Conservation (phyloP, 208 protist species). For the Crithidia fasciculata region DNA sequence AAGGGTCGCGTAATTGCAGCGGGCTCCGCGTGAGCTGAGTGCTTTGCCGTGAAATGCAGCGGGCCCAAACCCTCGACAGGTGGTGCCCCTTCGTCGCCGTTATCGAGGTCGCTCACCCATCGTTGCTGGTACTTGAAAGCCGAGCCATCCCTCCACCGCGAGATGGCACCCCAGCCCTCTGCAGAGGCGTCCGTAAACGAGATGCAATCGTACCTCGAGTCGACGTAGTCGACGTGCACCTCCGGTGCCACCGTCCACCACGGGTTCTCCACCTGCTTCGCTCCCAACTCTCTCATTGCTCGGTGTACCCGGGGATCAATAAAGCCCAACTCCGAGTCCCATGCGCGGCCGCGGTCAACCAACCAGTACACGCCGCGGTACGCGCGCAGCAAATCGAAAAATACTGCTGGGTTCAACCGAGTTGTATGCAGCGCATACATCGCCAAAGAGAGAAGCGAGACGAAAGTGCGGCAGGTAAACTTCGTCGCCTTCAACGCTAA, state of each 20-base stretch:
- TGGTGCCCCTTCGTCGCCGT: no score
- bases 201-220: background rate
- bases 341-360: background rate
- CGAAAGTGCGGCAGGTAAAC: background rate
- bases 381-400: background rate
- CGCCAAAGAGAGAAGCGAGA: background rate
- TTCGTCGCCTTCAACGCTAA: background rate
- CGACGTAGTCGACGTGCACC: no score
- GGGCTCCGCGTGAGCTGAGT: background rate
- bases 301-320: background rate
- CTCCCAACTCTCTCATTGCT: background rate
- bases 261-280: background rate
- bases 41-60: background rate
- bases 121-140: background rate
- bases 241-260: slow-evolving; percentile 2
- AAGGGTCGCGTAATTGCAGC: background rate
- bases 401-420: background rate
- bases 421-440: background rate
- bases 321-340: background rate
- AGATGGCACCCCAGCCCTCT: background rate
- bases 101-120: background rate
- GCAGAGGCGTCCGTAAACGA: background rate
- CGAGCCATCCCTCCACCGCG: background rate
- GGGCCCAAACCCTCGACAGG: background rate
- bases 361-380: background rate